Evolutionary conservation across 257 asterid genomes (phyloP), one percentile per base, ranked within the genome.

Genomic region (Echites panduratus): DNA sequence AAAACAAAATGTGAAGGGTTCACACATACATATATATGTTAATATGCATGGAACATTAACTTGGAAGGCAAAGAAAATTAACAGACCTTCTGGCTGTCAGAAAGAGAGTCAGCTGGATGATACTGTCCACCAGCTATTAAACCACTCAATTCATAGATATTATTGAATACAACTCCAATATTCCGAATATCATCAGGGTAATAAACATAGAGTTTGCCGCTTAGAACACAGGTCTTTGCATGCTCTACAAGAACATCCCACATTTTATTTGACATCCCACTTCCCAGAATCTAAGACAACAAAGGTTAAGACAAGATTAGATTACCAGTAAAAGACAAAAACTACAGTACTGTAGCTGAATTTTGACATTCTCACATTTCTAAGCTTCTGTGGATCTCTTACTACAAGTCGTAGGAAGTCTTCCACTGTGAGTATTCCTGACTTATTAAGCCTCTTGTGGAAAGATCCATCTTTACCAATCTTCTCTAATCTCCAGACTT

Each of bases 181-280:
- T 91, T 87, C 75, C 90, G 86, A 57, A 86, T 81, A 76, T 91
- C 97, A 24, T 94, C 97, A 22, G 97, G 91, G 82, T 88, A 91
- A 82, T 91, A 94, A 32, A 94, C 90, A 48, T 94, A 91, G 43
- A 87, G 87, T 77, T 91, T 94, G 75, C 93, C 97, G 77, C 99
- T 85, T 75, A 94, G 85, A 64, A 84, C 90, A 62, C 99, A 92
- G 38, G 99, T 95, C 91, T 92, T 92, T 12, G 99, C 86, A 75
- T 95, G 99, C 74, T 95, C 96, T 68, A 86, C 84, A 27, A 95
- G 97, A 78, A 80, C 86, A 11, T 95, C 99, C 99, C 99, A 95
- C 97, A 90, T 92, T 86, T 85, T 92, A 77, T 95, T 95, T 45
- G 98, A 95, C 97, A 94, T 94, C 82, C 98, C 97, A 85, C 94